phyloP scores from a whole-genome alignment of 2,329 filamentous ascomycete species.

The Ophiocordyceps sinensis region DNA sequence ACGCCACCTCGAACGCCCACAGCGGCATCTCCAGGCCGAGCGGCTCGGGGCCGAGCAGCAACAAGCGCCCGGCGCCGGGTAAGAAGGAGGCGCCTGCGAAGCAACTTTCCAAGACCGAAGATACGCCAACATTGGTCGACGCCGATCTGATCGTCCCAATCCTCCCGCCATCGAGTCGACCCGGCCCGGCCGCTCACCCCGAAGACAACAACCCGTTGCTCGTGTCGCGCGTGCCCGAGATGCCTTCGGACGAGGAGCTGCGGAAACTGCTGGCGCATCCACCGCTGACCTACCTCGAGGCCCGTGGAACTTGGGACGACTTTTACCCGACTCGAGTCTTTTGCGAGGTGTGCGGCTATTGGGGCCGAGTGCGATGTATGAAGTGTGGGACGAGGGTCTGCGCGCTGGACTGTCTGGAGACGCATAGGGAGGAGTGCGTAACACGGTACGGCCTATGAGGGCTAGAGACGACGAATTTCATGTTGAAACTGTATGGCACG shows the following conservation, averaged over 20 bases:
- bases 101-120: conserved; percentile 11
- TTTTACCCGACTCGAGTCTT: conserved; percentile 49
- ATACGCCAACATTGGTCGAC: conserved; percentile 14
- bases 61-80: conserved; percentile 12
- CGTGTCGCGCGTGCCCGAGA: conserved; percentile 38
- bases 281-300: conserved; percentile 54
- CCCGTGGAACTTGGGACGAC: conserved; percentile 30
- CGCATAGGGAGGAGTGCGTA: conserved; percentile 59
- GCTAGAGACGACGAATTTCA: not conserved
- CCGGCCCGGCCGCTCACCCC: conserved; percentile 24
- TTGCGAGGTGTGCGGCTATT: conserved; percentile 71
- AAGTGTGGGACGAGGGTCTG: conserved; percentile 71
- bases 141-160: conserved; percentile 10
- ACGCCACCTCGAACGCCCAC: conserved; percentile 19
- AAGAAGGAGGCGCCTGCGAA: conserved; percentile 11
- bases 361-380: conserved; percentile 61
- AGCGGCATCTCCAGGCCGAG: conserved; percentile 9
- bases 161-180: conserved; percentile 17
- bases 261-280: conserved; percentile 47
- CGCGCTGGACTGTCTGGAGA: conserved; percentile 57
- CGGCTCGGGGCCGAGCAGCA: conserved; percentile 12
- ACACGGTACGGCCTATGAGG: conserved; percentile 42
- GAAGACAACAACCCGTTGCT: conserved; percentile 45
- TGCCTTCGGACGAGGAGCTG: conserved; percentile 47
- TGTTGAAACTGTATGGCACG: too few relatives aligned